Evolutionary conservation across 2,329 filamentous ascomycete species (phyloP), one percentile per base, ranked within the genome.

Genomic region (Trichoderma atrobrunneum): DNA sequence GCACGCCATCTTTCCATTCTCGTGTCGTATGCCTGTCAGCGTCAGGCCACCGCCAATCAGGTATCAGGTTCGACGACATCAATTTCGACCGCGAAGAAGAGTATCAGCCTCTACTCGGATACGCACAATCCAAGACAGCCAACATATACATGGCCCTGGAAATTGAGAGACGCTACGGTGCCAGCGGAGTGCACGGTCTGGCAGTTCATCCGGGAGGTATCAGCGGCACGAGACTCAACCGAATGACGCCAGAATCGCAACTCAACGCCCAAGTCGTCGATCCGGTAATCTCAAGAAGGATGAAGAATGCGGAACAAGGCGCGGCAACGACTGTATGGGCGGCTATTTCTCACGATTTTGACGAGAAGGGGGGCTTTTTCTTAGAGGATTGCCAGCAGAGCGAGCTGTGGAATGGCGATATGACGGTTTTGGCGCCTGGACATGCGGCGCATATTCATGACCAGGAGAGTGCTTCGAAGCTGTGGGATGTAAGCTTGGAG

Each of bases 141-240:
- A 87, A 85, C 73, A 82, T 88, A 28, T 85, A 82, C 73, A 83
- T 85, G 75, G 83, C 86, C 11, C 85, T 84, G 73, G 81, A 86
- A 73, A 80, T 88, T 30, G 85, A 87, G 36, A 80, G 85, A 6
- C 80, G 80, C 1, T 87, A 85, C 74, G 83, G 82, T 5, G 54
- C 77, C 1, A 73, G 76, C 7, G 82, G 83, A 28, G 72, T 88
- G 0, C 85, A 85, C 14, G 70, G 63, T 0, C 62, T 68, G 2
- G 64, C 70, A 5, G 62, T 39, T 18, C 63, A 68, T 16, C 70
- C 70, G 0, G 70, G 70, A 56, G 64, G 64, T 7, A 72, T 72
- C 14, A 28, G 28, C 28, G 67, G 67, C 14, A 70, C 67, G 28
- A 70, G 57, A 2, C 67, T 70, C 21, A 70, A 70, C 43, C 39